phyloP scores from a whole-genome alignment of 2,329 filamentous ascomycete species.

The Geoglossum cookeanum region DNA sequence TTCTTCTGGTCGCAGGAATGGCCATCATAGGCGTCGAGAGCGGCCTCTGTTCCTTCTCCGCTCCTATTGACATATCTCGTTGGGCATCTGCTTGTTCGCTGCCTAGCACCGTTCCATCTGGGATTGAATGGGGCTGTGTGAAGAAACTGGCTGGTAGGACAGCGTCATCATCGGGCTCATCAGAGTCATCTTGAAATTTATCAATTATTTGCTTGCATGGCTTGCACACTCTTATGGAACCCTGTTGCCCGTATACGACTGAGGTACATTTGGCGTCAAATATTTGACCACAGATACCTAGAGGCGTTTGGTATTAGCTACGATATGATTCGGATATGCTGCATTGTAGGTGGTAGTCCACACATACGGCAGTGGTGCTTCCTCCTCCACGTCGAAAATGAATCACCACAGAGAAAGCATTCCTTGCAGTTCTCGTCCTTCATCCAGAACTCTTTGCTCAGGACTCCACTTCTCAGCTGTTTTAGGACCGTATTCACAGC shows the following conservation, averaged over 20 bases:
- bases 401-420: constrained; percentile 78
- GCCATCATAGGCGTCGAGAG: constrained; percentile 39
- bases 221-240: constrained; percentile 76
- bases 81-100: background rate
- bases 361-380: constrained; percentile 83
- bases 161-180: constrained; percentile 60
- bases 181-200: constrained; percentile 70
- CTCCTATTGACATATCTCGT: background rate
- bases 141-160: constrained; percentile 44
- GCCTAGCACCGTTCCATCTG: constrained; percentile 13
- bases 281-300: constrained; percentile 70
- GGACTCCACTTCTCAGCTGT: constrained; percentile 22
- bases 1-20: constrained; percentile 43
- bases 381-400: constrained; percentile 81
- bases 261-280: constrained; percentile 94
- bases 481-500: constrained; percentile 7
- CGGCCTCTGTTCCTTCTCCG: background rate
- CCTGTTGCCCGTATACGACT: constrained; percentile 70
- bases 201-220: constrained; percentile 84
- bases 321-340: background rate
- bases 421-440: constrained; percentile 95
- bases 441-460: constrained; percentile 98
- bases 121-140: constrained; percentile 29
- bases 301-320: background rate
- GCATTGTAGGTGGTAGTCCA: background rate